Base-by-base conservation (phyloP, 805 yeast genomes). In the Citeromyces nyonsensis region DNA sequence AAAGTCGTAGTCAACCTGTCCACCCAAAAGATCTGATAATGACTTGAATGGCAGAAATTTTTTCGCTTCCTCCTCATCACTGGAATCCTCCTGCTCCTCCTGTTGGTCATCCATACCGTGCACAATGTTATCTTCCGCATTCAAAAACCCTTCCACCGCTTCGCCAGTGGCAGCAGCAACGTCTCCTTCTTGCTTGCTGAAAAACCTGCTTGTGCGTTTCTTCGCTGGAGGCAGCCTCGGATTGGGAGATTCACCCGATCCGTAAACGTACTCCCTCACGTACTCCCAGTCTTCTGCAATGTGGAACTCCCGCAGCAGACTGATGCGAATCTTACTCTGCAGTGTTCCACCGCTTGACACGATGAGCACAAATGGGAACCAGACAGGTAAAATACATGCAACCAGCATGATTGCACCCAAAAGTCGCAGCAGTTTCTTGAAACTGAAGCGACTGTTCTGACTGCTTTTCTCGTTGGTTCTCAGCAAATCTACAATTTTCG, bases 401-500 rank as follows among this genome's bases (percentile, higher is more conserved):
- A 50, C 36, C 2, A 39, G 29, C 10, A 44, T 4, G 3, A 49
- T 25, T 10, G 52, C 38, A 3, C 48, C 47, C 10, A 36, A 27
- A 36, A 40, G 49, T 35, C 47, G 43, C 9, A 51, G 11, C 18
- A 37, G n/a, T n/a, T 31, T 32, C 31, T 13, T 26, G 12, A 18
- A 11, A 3, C 32, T 25, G 13, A 22, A 30, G 2, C 28, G 8
- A 8, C 14, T 30, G 14, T 29, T 11, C 10, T n/a, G 10, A 20
- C 44, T 30, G 7, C 44, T 36, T 13, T 34, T 34, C 30, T 40
- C 36, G 0, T 32, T 33, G 4, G 70, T 47, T 10, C 56, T 44
- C 2, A 42, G 40, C 30, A 73, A 52, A 43, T 74, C 73, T n/a
- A 74, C 65, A 42, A 74, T 54, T 33, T 59, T 58, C 4, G 78